A percentile compares a stretch with the other conserved stretches of the same genome.
These are phyloP conservation scores for Ceratobasidium sp. DNA, from an alignment of 1,284 basidiomycete genomes.

Conservation along the genomic window DNA sequence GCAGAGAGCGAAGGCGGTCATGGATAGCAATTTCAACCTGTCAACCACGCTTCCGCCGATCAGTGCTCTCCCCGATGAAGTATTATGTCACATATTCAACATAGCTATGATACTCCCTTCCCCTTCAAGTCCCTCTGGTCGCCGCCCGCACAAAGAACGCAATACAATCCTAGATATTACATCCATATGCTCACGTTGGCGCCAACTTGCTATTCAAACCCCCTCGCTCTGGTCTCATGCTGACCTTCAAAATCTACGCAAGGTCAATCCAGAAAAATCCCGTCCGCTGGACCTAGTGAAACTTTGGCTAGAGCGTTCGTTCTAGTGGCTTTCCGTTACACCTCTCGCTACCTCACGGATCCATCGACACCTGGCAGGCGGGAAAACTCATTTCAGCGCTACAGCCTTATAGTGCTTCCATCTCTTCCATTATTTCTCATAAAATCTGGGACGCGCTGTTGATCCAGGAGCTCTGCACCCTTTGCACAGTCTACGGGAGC, in stretches of 20 bases:
- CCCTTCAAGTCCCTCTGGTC: not conserved
- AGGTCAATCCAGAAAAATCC: not conserved
- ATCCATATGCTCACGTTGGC: not conserved
- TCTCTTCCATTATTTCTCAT: not conserved
- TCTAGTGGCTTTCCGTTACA: not conserved
- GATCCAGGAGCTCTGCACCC: not conserved
- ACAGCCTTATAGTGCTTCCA: not conserved
- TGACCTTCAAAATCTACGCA: not conserved
- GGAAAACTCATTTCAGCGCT: not conserved
- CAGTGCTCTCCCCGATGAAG: not conserved
- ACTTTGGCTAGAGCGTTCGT: not conserved
- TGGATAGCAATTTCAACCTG: too few relatives aligned
- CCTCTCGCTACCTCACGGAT: not conserved
- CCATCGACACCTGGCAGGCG: not conserved
- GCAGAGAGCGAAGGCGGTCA: not conserved
- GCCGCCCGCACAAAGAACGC: not conserved
- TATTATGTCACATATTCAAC: not conserved
- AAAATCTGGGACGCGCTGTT: not conserved
- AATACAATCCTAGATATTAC: not conserved
- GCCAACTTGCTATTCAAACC: not conserved
- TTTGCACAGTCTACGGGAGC: not conserved
- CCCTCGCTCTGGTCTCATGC: constrained; percentile 8
- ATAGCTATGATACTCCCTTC: not conserved
- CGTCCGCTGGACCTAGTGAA: not conserved
- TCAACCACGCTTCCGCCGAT: not conserved